A percentile compares a stretch with the other conserved stretches of the same genome.
Evolutionary conservation across 768 basidiomycete genomes (phyloP).

Genomic region (Psilocybe sp.): DNA sequence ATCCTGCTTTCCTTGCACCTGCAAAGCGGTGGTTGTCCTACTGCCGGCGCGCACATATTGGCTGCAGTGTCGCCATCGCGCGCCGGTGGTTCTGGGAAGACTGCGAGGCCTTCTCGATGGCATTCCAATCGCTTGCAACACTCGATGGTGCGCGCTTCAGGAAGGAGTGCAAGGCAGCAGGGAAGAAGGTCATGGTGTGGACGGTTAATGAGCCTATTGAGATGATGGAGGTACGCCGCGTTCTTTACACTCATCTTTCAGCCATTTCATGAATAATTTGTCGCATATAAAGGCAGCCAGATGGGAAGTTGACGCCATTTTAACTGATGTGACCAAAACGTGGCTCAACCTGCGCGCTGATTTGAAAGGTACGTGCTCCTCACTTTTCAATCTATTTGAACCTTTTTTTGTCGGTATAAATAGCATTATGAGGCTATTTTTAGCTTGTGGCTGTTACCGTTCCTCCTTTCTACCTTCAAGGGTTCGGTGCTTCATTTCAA

Average conservation of each 20-base stretch:
- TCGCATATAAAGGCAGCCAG: slow-evolving; percentile 55
- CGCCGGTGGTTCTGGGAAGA: slow-evolving; percentile 87
- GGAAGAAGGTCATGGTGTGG: slow-evolving; percentile 92
- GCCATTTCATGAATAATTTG: background rate
- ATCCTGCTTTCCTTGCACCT: slow-evolving; percentile 81
- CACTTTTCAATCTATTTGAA: too few relatives aligned
- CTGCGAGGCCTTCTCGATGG: slow-evolving; percentile 84
- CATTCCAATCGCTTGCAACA: slow-evolving; percentile 68
- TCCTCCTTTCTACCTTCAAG: too few relatives aligned
- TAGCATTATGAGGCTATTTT: too few relatives aligned
- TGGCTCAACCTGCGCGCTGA: slow-evolving; percentile 65
- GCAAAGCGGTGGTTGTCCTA: slow-evolving; percentile 80
- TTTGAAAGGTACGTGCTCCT: slow-evolving; percentile 45
- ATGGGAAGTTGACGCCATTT: slow-evolving; percentile 76
- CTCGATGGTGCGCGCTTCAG: slow-evolving; percentile 82
- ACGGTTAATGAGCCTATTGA: slow-evolving; percentile 89
- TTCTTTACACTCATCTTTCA: slow-evolving; percentile 3
- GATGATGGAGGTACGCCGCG: slow-evolving; percentile 77
- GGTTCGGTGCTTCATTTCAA: too few relatives aligned
- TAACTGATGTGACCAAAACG: slow-evolving; percentile 70
- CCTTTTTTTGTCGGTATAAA: too few relatives aligned
- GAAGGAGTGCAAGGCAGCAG: slow-evolving; percentile 70
- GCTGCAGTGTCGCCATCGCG: slow-evolving; percentile 65
- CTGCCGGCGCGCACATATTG: slow-evolving; percentile 84
- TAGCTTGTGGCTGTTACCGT: too few relatives aligned